Base-by-base conservation (phyloP, 2,329 filamentous ascomycete genomes). In the Alternaria sp. region DNA sequence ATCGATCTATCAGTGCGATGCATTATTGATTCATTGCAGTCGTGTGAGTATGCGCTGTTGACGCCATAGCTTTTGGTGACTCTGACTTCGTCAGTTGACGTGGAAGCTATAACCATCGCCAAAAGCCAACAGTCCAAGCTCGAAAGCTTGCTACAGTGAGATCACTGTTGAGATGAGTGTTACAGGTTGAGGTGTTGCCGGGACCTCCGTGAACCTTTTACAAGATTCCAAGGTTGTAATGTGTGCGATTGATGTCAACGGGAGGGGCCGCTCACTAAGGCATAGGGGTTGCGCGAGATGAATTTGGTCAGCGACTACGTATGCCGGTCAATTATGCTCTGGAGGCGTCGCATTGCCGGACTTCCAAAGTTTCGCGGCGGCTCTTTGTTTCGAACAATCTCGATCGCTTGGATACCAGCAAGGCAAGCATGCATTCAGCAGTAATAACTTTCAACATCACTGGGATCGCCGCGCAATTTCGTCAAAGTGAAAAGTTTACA, bases 31-130 rank as follows among this genome's bases (percentile, higher is more conserved):
- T 28, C 21, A 30, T 40, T 12, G 47, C 17, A 36, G 19, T 43
- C n/a, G 46, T 45, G 11, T 45, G 25, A 52, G n/a, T n/a, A 12
- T 21, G 17, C 15, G 36, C 15, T 55, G 45, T 13, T 43, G 59
- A 45, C 40, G 50, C 55, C 36, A 52, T 50, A 62, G 55, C 59
- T 55, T 51, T 12, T 30, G 17, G 40, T 40, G 55, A 46, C 62
- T 59, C 55, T 36, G 59, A 51, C 46, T 47, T 10, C 21, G 47
- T 28, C 32, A 21, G 54, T 61, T 52, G 32, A 28, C 32, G 43
- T 51, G 30, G 21, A 45, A 55, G 58, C 43, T 50, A 36, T 30
- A 25, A 17, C 46, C 43, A 51, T 26, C 44, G 13, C 40, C 13
- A 32, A 10, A 54, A 52, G n/a, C 45, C 45, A 57, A 57, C 45